Base-by-base conservation (phyloP, 768 basidiomycete species). In the Suillus bovinus region DNA sequence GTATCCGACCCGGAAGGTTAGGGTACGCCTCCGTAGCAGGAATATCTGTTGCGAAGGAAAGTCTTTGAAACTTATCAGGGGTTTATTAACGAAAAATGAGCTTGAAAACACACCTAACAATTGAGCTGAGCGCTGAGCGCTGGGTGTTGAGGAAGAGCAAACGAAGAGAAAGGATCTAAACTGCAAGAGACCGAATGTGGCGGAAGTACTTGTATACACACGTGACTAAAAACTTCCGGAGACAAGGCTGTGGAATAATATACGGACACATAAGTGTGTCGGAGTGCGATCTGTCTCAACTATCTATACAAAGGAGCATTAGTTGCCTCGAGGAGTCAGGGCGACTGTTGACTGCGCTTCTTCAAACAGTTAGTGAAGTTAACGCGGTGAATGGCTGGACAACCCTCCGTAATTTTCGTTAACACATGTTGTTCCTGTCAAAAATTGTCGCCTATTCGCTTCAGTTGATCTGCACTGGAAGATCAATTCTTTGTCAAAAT, bases 321-420 rank as follows among this genome's bases (percentile, higher is more conserved):
- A 27, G 38, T 49, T 66, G 72, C 71, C 71, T 73, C 69, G 64
- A 63, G 68, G 71, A 66, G 61, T 50, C 63, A 64, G 29, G 52
- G 47, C 61, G 52, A 62, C 61, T 55, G 17, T 22, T 17, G 16
- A 55, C 22, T 55, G 54, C 10, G 31, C 55, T 56, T 56, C 55
- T 56, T 56, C 55, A 34, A 8, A 34, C 33, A 22, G 53, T n/a
- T 8, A 39, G 38, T 22, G 38, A 56, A 17, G 55, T 56, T 56
- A 56, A 41, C 55, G 55, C 55, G 55, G 55, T 20, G 36, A 38
- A 39, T 52, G 1, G 11, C n/a, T 33, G 31, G 29, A 33, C 50
- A 29, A 52, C 33, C 33, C 10, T 39, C 17, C 55, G 38, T 36
- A 55, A 17, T 17, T 50, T 29, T 50, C 38, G 22, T 20, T 20